Percentiles rank a stretch among this genome's conserved stretches.
Evolutionary conservation across 2,329 filamentous ascomycete genomes (phyloP).

Genomic region (Pseudogymnoascus sp.): DNA sequence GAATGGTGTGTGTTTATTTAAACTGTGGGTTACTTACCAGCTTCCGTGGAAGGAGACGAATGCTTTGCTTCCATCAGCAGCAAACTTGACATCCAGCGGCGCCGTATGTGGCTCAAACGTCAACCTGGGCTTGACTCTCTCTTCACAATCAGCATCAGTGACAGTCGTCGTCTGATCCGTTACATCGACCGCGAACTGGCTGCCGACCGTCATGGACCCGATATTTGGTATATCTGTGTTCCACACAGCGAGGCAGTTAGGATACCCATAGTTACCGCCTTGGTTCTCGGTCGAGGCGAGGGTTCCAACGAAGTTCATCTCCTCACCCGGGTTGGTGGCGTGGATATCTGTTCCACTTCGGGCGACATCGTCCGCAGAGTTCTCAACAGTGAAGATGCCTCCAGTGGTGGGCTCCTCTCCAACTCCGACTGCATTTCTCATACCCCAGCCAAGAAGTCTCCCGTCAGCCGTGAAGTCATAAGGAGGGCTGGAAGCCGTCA

Average conservation of each 20-base stretch:
- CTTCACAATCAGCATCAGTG: conserved; percentile 41
- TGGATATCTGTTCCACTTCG: conserved; percentile 56
- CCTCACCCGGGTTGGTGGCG: conserved; percentile 64
- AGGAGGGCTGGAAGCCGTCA: conserved; percentile 25
- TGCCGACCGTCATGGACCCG: conserved; percentile 38
- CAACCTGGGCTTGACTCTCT: conserved; percentile 46
- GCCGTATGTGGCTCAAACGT: conserved; percentile 62
- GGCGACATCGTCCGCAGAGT: conserved; percentile 59
- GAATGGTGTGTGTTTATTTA: conserved; percentile 17
- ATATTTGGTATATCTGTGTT: conserved; percentile 41
- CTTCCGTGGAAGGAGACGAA: conserved; percentile 68
- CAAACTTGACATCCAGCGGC: conserved; percentile 66
- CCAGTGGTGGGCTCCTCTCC: conserved; percentile 53
- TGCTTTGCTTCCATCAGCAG: conserved; percentile 48
- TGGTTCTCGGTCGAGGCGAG: conserved; percentile 34
- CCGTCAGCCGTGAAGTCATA: conserved; percentile 45
- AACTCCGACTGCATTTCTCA: conserved; percentile 66
- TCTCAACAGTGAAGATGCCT: conserved; percentile 58
- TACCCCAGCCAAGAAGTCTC: conserved; percentile 55
- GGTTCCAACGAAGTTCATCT: conserved; percentile 65
- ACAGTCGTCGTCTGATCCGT: conserved; percentile 28
- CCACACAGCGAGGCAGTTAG: conserved; percentile 63
- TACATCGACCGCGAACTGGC: conserved; percentile 42
- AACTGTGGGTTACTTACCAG: conserved; percentile 40
- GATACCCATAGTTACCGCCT: conserved; percentile 62